Base-by-base conservation (phyloP, 2,329 filamentous ascomycete species). In the Cyphellophora attinorum region DNA sequence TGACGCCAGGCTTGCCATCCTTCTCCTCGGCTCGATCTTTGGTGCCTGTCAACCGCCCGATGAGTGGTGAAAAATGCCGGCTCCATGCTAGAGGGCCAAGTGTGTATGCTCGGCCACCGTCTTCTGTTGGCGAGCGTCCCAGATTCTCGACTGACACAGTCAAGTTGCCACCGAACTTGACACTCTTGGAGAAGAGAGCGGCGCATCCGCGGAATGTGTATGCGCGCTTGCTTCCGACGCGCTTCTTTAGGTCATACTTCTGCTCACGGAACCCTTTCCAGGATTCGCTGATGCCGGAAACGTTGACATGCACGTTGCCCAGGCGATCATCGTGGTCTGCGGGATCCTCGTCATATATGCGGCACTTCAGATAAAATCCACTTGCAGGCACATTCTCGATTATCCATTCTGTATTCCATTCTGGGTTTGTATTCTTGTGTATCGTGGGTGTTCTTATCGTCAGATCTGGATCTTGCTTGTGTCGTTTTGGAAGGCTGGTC, bases 271-370 rank as follows among this genome's bases (percentile, higher is more conserved):
- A 72, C 0, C 82, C 83, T 6, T 62, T 49, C 84, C 84, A 93
- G 25, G 68, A 56, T 27, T 81, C 74, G 31, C 64, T 65, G 5
- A 94, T 54, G 2, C 60, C 53, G 8, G 68, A 60, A 0, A 82
- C 74, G 12, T 72, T 60, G 35, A 94, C 64, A 30, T 85, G 85
- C 3, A 85, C 84, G 51, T 91, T 93, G 8, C 89, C 89, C 13
- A 96, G 69, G 16, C 85, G 72, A 59, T 96, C 89, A 53, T 96
- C 82, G 45, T 81, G 76, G 54, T 95, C 84, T 2, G 79, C 75
- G 19, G 79, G 76, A 58, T 96, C 89, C 56, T 96, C 89, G 51
- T 96, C 89, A 59, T 88, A 93, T 12, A 96, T 61, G 34, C 84
- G 74, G 41, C 84, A 85, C 55, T 94, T 94, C 47, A 96, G 69